A percentile compares a stretch with the other conserved stretches of the same genome.
Conservation (phyloP, 208 protist species). For the Angomonas deanei region DNA sequence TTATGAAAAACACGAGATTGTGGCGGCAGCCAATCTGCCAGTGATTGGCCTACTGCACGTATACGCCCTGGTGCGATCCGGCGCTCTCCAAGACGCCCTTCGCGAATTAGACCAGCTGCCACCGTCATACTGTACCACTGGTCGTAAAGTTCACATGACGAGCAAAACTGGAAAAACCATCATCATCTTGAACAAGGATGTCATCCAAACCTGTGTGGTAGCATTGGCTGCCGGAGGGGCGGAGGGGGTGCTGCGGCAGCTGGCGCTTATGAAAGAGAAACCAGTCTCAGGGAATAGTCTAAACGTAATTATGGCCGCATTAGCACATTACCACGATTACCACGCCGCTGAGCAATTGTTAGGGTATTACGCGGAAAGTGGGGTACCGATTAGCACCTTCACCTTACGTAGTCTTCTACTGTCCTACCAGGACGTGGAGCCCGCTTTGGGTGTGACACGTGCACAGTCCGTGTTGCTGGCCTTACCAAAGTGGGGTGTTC, state of each 20-base stretch:
- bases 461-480: constrained; percentile 10
- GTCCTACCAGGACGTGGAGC: constrained; percentile 19
- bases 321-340: constrained; percentile 29
- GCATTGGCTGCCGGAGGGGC: background rate
- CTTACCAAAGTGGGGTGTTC: constrained; percentile 21
- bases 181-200: constrained; percentile 3
- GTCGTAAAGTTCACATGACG: constrained; percentile 48
- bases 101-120: constrained; percentile 33
- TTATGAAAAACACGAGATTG: constrained; percentile 16
- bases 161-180: constrained; percentile 17
- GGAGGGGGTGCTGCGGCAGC: background rate
- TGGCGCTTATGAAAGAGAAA: background rate
- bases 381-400: constrained; percentile 13
- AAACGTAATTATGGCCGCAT: constrained; percentile 66
- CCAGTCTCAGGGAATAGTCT: constrained; percentile 32
- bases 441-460: constrained; percentile 7
- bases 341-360: constrained; percentile 34
- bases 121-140: constrained; percentile 28
- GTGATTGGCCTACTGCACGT: constrained; percentile 44
- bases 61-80: constrained; percentile 32
- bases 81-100: constrained; percentile 37
- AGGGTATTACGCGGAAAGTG: constrained; percentile 26
- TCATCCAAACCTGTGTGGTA: background rate
- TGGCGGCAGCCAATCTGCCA: constrained; percentile 30
- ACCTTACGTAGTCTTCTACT: constrained; percentile 43